A percentile compares a stretch with the other conserved stretches of the same genome.
phyloP scores from a whole-genome alignment of 352 stramenopile genomes.

The Pseudoperonospora humuli region DNA sequence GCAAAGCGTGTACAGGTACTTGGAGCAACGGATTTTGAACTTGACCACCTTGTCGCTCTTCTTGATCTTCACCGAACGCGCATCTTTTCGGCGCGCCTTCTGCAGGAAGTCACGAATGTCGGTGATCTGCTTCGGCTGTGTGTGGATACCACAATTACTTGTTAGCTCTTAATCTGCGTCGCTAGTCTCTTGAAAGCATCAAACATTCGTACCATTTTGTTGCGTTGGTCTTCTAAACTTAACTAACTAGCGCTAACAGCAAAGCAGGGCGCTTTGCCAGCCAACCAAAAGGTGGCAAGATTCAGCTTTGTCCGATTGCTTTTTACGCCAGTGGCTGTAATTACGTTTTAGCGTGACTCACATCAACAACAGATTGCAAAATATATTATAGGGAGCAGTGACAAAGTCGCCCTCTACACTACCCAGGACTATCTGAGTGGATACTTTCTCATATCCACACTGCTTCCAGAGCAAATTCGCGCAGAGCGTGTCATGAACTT shows the following conservation, averaged over 20 bases:
- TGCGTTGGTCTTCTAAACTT: conserved; percentile 86
- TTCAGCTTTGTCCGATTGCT: conserved; percentile 2
- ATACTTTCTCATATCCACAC: too few species aligned
- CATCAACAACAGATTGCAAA: too few species aligned
- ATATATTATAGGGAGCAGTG: too few species aligned
- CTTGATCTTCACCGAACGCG: conserved; percentile 99
- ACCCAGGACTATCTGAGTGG: too few species aligned
- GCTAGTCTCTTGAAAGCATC: too few species aligned
- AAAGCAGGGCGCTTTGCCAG: conserved; percentile 18
- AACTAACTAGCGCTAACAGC: conserved; percentile 49
- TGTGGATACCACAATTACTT: not conserved
- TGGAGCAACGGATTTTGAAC: conserved; percentile 99
- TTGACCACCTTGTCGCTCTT: conserved; percentile 96
- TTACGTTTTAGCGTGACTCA: conserved; percentile 11
- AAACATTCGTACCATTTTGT: conserved; percentile 61
- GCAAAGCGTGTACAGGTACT: conserved; percentile 98
- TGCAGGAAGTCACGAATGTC: conserved; percentile 99
- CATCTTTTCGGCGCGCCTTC: conserved; percentile 96
- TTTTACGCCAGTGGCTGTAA: conserved; percentile 9
- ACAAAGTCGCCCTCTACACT: too few species aligned
- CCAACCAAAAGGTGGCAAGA: conserved; percentile 23
- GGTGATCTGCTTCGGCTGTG: conserved; percentile 97
- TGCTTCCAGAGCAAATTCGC: too few species aligned
- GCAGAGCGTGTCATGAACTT: too few species aligned
- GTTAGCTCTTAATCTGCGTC: too few species aligned